These are phyloP conservation scores for Curvularia lunata DNA, from an alignment of 2,329 filamentous ascomycete species.

Conservation along the genomic window DNA sequence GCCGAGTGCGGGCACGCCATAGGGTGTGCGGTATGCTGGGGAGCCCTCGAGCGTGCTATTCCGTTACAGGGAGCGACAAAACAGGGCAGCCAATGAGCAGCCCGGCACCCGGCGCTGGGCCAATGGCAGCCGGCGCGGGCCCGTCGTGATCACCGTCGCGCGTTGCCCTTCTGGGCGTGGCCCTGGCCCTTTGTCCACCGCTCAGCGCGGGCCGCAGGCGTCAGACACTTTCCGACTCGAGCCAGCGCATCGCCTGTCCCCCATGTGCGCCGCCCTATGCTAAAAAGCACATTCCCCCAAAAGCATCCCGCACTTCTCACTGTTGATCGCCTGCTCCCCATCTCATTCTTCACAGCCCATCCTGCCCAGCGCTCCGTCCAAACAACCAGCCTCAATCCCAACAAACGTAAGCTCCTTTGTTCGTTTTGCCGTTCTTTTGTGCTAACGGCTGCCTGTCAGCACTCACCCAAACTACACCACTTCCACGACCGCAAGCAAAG, in stretches of 20 bases:
- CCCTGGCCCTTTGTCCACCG: conserved; percentile 30
- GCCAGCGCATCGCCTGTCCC: conserved; percentile 42
- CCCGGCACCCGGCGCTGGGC: conserved; percentile 6
- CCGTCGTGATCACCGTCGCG: conserved; percentile 31
- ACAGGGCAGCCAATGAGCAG: conserved; percentile 40
- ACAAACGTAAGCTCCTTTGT: conserved; percentile 24
- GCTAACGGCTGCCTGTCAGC: not conserved
- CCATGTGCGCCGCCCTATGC: conserved; percentile 5
- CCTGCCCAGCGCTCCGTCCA: conserved; percentile 10
- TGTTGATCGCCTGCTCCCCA: conserved; percentile 34
- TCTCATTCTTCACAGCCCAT: conserved; percentile 24
- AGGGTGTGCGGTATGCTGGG: conserved; percentile 22
- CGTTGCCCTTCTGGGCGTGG: conserved; percentile 37
- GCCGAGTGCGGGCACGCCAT: conserved; percentile 25
- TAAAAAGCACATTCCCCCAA: conserved; percentile 38
- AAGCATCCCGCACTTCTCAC: conserved; percentile 26
- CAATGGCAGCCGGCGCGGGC: conserved; percentile 22
- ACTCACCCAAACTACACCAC: conserved; percentile 12
- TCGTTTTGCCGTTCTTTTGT: not conserved
- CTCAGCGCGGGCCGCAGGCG: conserved; percentile 31
- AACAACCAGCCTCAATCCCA: not conserved
- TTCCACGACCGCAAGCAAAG: not conserved
- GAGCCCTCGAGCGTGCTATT: not conserved
- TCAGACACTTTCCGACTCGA: conserved; percentile 40
- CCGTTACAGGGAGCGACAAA: conserved; percentile 14